A percentile compares a stretch with the other conserved stretches of the same genome.
phyloP scores from a whole-genome alignment of 2,329 filamentous ascomycete species.

The Botrytis medusae region DNA sequence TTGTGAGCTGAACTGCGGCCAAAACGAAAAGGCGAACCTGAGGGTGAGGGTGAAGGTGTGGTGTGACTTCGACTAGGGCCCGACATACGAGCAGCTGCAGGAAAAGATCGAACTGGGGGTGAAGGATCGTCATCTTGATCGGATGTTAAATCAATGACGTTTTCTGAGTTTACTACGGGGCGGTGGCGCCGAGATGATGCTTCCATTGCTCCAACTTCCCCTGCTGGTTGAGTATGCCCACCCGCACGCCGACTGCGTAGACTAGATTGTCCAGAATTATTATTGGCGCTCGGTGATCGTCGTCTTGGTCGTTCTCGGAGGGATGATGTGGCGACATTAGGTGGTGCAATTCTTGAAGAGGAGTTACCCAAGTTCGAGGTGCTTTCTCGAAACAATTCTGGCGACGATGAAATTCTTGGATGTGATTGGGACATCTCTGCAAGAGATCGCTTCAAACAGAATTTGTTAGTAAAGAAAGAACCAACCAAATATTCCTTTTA shows the following conservation, averaged over 20 bases:
- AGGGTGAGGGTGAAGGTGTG: background rate
- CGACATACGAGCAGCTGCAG: constrained; percentile 8
- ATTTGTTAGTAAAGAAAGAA: constrained; percentile 10
- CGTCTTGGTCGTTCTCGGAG: constrained; percentile 25
- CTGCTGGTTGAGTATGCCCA: constrained; percentile 17
- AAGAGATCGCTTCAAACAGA: constrained; percentile 35
- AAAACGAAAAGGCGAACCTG: background rate
- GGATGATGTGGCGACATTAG: constrained; percentile 22
- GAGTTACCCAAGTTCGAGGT: constrained; percentile 18
- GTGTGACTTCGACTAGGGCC: constrained; percentile 16
- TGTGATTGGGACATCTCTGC: constrained; percentile 38
- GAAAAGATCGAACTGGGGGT: background rate
- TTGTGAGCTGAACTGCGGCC: background rate
- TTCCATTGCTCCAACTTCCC: constrained; percentile 31
- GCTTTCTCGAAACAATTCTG: constrained; percentile 29
- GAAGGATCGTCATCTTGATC: constrained; percentile 33
- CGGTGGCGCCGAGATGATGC: constrained; percentile 32
- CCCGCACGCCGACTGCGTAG: background rate
- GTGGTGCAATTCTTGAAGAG: constrained; percentile 24
- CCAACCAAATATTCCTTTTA: background rate
- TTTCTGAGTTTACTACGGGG: constrained; percentile 36
- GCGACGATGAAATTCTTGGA: constrained; percentile 34
- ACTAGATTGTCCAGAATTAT: constrained; percentile 22
- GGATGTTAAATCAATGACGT: constrained; percentile 40
- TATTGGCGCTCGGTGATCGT: constrained; percentile 36